Conservation (phyloP, 2,329 filamentous ascomycete genomes). For the Dothidotthia symphoricarpi region DNA sequence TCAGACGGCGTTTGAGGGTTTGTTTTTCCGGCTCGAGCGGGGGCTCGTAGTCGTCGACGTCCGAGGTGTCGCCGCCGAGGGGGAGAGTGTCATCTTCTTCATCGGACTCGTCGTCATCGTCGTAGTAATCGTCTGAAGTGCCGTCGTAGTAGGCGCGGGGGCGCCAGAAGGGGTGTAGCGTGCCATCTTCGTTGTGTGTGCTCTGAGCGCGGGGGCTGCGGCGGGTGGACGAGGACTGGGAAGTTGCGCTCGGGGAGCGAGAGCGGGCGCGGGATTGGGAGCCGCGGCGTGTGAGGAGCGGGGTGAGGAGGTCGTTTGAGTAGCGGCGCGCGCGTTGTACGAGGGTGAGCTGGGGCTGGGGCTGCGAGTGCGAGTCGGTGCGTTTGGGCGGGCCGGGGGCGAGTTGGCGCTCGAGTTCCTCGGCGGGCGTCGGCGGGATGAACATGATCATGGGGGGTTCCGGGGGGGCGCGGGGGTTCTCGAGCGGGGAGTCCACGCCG, state of each 20-base stretch:
- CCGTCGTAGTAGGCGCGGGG: slow-evolving; percentile 64
- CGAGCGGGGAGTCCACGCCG: slow-evolving; percentile 56
- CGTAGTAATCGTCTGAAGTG: slow-evolving; percentile 44
- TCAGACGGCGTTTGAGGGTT: slow-evolving; percentile 30
- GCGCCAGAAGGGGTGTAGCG: slow-evolving; percentile 61
- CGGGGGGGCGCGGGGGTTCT: slow-evolving; percentile 58
- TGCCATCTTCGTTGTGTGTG: slow-evolving; percentile 44
- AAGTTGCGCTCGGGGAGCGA: slow-evolving; percentile 22
- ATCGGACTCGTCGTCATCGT: slow-evolving; percentile 23
- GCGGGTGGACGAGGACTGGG: slow-evolving; percentile 10
- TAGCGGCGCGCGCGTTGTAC: slow-evolving; percentile 48
- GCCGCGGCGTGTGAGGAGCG: slow-evolving; percentile 36
- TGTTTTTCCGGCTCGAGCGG: slow-evolving; percentile 20
- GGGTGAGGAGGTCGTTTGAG: slow-evolving; percentile 46
- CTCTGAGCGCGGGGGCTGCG: slow-evolving; percentile 26
- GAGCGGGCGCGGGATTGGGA: slow-evolving; percentile 20
- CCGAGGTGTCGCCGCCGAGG: slow-evolving; percentile 48
- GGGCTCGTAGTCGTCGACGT: slow-evolving; percentile 31
- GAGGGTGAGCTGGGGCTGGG: slow-evolving; percentile 42
- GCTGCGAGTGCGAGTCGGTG: slow-evolving; percentile 37
- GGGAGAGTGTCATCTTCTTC: slow-evolving; percentile 36
- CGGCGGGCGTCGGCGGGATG: slow-evolving; percentile 54
- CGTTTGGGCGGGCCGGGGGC: slow-evolving; percentile 29
- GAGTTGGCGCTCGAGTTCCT: slow-evolving; percentile 48
- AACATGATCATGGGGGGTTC: slow-evolving; percentile 57